Base-by-base conservation (phyloP, 1,139 yeast genomes). In the Casaregolazyma suthepensis region DNA sequence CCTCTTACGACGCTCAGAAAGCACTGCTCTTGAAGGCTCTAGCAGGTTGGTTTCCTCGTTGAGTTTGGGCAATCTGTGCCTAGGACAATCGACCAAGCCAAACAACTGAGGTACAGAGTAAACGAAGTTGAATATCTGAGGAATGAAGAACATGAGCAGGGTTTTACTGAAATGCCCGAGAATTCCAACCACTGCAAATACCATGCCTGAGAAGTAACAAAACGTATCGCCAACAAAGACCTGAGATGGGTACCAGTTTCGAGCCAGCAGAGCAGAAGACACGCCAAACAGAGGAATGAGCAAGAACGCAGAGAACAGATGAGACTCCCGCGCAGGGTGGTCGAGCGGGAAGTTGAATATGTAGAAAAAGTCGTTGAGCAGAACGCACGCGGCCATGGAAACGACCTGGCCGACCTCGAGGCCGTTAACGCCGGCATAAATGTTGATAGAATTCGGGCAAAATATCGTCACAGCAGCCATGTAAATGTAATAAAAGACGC, bases 131-230 rank as follows among this genome's bases (percentile, higher is more conserved):
- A 89, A 71, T 52, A 93, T 87, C 70, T 93, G 99, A 1, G 98
- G 98, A 40, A 88, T 73, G 67, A 93, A 85, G 67, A 93, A 85
- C 42, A 91, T 71, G 68, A 93, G 74, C 61, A 93, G 75, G 0
- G 99, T 93, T 71, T 93, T 93, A 48, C 97, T 88, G 68, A 91
- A 94, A 72, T 93, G 99, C 1, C 98, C 98, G 56, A 89, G 78
- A 45, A 93, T 94, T 2, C 98, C 98, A 26, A 89, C 96, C 42
- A 91, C 94, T 0, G 98, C 99, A 71, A 93, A 91, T 0, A 93
- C 96, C 99, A 93, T 93, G 2, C 99, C 99, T 35, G 96, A 89
- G 69, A 93, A 90, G 71, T 94, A 93, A 71, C 99, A 93, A 73
- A 87, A 94, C 0, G 99, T 93, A 66, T 93, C 99, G 22, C 99